phyloP scores from a whole-genome alignment of 1,284 basidiomycete species.

The Puccinia horiana region DNA sequence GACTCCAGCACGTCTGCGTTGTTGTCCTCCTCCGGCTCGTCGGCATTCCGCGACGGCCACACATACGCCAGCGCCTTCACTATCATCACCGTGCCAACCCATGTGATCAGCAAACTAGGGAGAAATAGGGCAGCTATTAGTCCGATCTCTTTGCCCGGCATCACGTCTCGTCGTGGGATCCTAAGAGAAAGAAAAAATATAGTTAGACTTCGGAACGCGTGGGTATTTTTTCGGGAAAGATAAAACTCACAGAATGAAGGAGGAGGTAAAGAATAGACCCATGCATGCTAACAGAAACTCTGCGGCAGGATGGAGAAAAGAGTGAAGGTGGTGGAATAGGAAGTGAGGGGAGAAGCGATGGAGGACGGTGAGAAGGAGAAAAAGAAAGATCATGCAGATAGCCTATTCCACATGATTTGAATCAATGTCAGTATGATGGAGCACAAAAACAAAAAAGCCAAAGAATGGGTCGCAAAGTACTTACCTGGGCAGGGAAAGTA shows the following conservation, averaged over 20 bases:
- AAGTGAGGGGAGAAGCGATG: conserved; percentile 16
- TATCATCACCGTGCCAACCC: conserved; percentile 41
- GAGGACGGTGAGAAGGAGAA: conserved; percentile 1
- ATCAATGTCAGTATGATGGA: not conserved
- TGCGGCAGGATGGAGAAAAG: conserved; percentile 30
- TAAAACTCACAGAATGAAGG: conserved; percentile 41
- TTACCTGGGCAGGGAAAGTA: conserved; percentile 41
- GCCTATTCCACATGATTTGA: not conserved
- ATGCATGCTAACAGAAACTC: conserved; percentile 41
- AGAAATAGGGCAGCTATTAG: conserved; percentile 35
- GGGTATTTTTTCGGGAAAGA: no score
- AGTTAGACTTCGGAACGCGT: not conserved
- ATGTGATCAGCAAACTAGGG: conserved; percentile 31
- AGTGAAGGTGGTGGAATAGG: conserved; percentile 30
- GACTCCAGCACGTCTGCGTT: conserved; percentile 12
- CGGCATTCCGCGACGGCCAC: not conserved
- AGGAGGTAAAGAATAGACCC: conserved; percentile 49
- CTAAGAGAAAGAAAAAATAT: not conserved
- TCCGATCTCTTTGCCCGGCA: conserved; percentile 46
- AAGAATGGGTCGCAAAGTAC: not conserved
- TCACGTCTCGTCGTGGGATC: conserved; percentile 35
- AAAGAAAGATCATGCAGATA: conserved; percentile 27
- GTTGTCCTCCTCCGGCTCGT: conserved; percentile 29
- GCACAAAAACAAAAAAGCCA: not conserved
- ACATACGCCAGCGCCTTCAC: conserved; percentile 20